Evolutionary conservation across 257 asterid species (phyloP).

Genomic region (Ballota nigra): DNA sequence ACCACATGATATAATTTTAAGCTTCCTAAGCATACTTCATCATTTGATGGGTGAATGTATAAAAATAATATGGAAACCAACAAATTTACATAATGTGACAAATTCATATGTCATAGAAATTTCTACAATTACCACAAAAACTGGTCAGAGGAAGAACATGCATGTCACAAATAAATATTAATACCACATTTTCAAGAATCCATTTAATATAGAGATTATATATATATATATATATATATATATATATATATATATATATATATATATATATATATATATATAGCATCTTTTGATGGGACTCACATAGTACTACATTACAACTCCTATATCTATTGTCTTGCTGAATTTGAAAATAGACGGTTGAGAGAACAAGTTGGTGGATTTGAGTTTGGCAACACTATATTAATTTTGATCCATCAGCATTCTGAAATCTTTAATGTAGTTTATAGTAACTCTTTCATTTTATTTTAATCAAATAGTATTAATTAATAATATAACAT

Average conservation of each 20-base stretch:
- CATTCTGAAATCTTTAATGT: not conserved
- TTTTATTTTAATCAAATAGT: not conserved
- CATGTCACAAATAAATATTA: not conserved
- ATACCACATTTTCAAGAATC: conserved; percentile 4
- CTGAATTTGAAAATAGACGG: not conserved
- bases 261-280: too few relatives aligned
- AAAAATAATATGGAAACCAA: not conserved
- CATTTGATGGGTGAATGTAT: not conserved
- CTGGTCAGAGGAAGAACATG: conserved; percentile 14
- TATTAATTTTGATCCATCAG: not conserved
- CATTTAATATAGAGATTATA: conserved; percentile 15
- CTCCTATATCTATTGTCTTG: not conserved
- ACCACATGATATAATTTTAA: not conserved
- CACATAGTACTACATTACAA: not conserved
- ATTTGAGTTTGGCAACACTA: conserved; percentile 19
- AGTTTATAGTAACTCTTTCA: not conserved
- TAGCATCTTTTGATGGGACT: conserved; percentile 19
- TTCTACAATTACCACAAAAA: not conserved
- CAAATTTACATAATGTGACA: not conserved
- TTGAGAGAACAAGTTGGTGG: conserved; percentile 23
- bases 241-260: too few relatives aligned
- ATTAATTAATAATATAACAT: not conserved
- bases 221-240: too few relatives aligned
- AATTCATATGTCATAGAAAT: not conserved
- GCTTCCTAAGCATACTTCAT: not conserved